These are phyloP conservation scores for Trichosporon asahii DNA, from an alignment of 1,284 basidiomycete genomes.

Conservation along the genomic window DNA sequence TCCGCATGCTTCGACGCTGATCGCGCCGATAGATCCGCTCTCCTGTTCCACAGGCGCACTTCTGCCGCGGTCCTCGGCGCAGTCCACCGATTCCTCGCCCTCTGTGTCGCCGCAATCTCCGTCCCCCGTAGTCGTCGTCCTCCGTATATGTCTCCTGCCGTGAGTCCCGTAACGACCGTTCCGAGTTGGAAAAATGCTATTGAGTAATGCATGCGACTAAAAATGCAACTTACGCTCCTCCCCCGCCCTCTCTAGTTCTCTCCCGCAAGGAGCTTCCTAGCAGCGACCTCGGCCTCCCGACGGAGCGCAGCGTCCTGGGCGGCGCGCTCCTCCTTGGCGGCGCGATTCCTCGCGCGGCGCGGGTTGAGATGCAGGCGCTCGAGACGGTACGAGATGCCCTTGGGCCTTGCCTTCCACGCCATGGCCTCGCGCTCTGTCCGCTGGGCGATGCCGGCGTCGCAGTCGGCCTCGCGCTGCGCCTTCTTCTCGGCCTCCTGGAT, in stretches of 20 bases:
- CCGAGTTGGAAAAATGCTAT: background rate
- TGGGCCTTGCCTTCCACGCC: constrained; percentile 32
- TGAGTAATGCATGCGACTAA: constrained; percentile 15
- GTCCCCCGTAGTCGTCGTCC: background rate
- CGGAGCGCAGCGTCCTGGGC: constrained; percentile 15
- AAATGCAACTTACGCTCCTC: constrained; percentile 7
- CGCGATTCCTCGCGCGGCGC: constrained; percentile 28
- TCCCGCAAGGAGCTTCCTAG: background rate
- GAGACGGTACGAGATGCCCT: constrained; percentile 33
- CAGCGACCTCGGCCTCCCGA: constrained; percentile 5
- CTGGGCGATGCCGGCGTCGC: background rate
- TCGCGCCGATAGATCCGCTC: no score
- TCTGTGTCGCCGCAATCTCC: background rate
- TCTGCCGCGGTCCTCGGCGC: background rate
- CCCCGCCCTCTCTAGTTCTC: background rate
- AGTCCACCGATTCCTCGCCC: no score
- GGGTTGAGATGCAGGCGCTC: constrained; percentile 40
- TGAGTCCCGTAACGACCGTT: background rate
- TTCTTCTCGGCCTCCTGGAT: constrained; percentile 9
- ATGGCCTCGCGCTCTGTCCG: constrained; percentile 31
- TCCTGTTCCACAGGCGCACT: background rate
- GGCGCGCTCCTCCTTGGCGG: constrained; percentile 31
- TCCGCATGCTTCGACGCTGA: background rate
- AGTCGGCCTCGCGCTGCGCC: constrained; percentile 2
- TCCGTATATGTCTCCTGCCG: background rate